phyloP scores from a whole-genome alignment of 2,329 filamentous ascomycete species.

The Aspergillus ruber region DNA sequence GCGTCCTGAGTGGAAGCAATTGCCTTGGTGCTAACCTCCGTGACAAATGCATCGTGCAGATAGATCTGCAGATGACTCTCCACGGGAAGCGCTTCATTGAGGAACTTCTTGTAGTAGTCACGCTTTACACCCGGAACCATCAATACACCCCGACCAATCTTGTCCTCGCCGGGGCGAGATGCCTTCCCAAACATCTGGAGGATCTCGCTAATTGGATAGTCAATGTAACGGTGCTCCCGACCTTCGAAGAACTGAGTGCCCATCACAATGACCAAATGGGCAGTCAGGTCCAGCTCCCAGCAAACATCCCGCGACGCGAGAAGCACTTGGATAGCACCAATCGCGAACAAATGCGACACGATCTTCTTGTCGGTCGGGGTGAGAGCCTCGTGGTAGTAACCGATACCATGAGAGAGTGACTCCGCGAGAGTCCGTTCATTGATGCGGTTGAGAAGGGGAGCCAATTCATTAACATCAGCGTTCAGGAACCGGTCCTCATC shows the following conservation, averaged over 20 bases:
- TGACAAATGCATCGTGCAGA: conserved; percentile 91
- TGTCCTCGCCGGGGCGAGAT: conserved; percentile 69
- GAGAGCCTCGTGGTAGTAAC: conserved; percentile 94
- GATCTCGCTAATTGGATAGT: conserved; percentile 90
- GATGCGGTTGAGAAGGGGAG: conserved; percentile 72
- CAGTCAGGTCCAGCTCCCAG: conserved; percentile 85
- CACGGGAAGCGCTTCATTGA: conserved; percentile 90
- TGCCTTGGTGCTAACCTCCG: conserved; percentile 93
- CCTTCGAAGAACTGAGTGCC: conserved; percentile 97
- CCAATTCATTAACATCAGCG: conserved; percentile 72
- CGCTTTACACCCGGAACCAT: conserved; percentile 94
- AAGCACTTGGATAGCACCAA: conserved; percentile 83
- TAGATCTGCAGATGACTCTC: conserved; percentile 90
- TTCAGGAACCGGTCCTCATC: conserved; percentile 92
- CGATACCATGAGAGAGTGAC: conserved; percentile 86
- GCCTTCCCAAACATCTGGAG: conserved; percentile 98
- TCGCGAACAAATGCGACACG: conserved; percentile 82
- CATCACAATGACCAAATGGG: conserved; percentile 92
- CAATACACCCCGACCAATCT: conserved; percentile 79
- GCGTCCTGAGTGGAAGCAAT: conserved; percentile 94
- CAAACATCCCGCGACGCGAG: conserved; percentile 81
- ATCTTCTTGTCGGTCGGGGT: conserved; percentile 86
- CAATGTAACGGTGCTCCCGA: conserved; percentile 91
- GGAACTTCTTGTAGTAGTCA: conserved; percentile 98
- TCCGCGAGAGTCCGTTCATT: conserved; percentile 83